These are phyloP conservation scores for Camelina laxa DNA, from an alignment of 345 rosid genomes.

Conservation along the genomic window DNA sequence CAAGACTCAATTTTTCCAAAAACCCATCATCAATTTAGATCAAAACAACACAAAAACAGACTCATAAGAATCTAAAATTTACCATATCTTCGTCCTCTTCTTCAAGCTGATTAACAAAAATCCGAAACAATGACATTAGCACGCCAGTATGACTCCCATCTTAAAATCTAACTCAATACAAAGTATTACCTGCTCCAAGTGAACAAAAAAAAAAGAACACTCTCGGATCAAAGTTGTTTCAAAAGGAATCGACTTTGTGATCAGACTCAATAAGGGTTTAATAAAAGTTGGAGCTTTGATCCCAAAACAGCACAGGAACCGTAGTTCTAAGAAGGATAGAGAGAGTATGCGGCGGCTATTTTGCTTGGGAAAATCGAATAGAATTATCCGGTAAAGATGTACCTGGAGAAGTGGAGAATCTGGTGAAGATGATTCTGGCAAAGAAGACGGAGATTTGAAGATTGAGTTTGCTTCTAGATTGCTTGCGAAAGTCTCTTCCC, in stretches of 20 bases:
- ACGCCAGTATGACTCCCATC: constrained; percentile 36
- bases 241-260: constrained; percentile 7
- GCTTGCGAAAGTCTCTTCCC: constrained; percentile 33
- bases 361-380: neutral
- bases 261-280: constrained; percentile 1
- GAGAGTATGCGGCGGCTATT: constrained; percentile 1
- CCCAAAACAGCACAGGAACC: neutral
- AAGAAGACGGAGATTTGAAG: neutral
- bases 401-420: constrained; percentile 41
- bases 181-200: constrained; percentile 25
- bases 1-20: neutral
- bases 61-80: constrained; percentile 19
- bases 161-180: constrained; percentile 29
- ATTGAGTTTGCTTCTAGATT: constrained; percentile 36
- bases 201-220: constrained; percentile 5
- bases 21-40: neutral
- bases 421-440: constrained; percentile 12
- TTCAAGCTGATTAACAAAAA: constrained; percentile 60
- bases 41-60: neutral
- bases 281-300: constrained; percentile 10
- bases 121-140: constrained; percentile 69
- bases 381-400: neutral
- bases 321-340: neutral
- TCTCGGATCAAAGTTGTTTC: constrained; percentile 18
- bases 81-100: constrained; percentile 68